Evolutionary conservation across 768 basidiomycete species (phyloP).

Genomic region (Gloeostereum incarnatum): DNA sequence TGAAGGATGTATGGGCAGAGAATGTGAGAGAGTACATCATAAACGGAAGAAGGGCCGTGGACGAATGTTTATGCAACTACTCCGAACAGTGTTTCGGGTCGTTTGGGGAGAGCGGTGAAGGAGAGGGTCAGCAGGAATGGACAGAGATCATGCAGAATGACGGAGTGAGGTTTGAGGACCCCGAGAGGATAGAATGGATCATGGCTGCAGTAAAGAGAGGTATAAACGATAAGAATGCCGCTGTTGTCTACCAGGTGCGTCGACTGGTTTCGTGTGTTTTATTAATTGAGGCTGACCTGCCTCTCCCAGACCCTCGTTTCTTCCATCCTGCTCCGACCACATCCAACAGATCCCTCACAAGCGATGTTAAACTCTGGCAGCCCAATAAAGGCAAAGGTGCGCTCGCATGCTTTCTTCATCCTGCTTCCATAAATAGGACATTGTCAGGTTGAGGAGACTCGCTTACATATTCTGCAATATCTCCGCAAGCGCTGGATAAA

Average conservation of each 20-base stretch:
- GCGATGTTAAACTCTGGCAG: conserved; percentile 60
- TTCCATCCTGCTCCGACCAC: conserved; percentile 59
- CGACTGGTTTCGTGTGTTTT: conserved; percentile 4
- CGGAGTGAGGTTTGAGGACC: conserved; percentile 68
- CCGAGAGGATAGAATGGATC: conserved; percentile 69
- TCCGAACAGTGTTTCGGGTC: conserved; percentile 60
- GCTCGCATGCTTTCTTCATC: too few relatives aligned
- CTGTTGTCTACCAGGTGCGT: conserved; percentile 73
- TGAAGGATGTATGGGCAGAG: conserved; percentile 72
- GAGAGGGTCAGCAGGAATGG: conserved; percentile 70
- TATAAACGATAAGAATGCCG: conserved; percentile 55
- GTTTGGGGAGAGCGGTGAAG: too few relatives aligned
- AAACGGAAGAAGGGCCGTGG: conserved; percentile 30
- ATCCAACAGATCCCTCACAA: conserved; percentile 44
- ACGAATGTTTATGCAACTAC: conserved; percentile 21
- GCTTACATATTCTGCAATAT: conserved; percentile 59
- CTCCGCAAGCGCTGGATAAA: conserved; percentile 72
- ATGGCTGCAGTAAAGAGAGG: conserved; percentile 59
- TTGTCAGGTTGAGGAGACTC: conserved; percentile 19
- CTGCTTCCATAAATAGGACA: too few relatives aligned
- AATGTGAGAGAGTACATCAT: conserved; percentile 41
- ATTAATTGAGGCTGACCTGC: too few relatives aligned
- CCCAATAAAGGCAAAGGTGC: too few relatives aligned
- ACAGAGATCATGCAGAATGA: conserved; percentile 64
- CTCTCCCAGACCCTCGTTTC: conserved; percentile 64